phyloP scores from a whole-genome alignment of 371 early-diverging fungal genomes.

The Mucor sp. region DNA sequence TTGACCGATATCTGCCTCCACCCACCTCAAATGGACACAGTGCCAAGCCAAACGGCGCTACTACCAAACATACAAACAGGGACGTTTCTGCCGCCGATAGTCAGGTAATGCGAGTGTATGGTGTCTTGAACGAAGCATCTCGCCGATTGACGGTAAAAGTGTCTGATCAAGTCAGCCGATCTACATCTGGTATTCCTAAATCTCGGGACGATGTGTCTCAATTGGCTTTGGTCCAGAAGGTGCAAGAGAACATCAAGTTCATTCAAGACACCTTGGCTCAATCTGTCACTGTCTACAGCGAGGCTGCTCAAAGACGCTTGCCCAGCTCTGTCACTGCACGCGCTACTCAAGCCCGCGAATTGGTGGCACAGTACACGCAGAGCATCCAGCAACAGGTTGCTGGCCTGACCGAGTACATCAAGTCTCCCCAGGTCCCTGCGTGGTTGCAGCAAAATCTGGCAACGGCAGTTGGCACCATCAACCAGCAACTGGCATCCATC shows the following conservation, averaged over 20 bases:
- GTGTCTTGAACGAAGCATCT: constrained; percentile 33
- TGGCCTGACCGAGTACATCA: constrained; percentile 39
- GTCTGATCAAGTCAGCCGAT: constrained; percentile 19
- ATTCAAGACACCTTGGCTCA: constrained; percentile 34
- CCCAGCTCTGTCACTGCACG: constrained; percentile 30
- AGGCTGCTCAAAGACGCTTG: constrained; percentile 32
- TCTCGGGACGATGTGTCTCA: constrained; percentile 33
- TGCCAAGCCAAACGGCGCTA: not conserved
- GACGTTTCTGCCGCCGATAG: constrained; percentile 28
- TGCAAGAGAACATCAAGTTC: constrained; percentile 23
- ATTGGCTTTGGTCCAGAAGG: constrained; percentile 24
- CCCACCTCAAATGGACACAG: not conserved
- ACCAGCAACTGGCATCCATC: constrained; percentile 47
- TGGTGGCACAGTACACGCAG: constrained; percentile 12
- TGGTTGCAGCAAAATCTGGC: constrained; percentile 49
- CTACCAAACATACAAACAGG: constrained; percentile 18
- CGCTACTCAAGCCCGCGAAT: constrained; percentile 25
- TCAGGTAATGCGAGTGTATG: constrained; percentile 40
- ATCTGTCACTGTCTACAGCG: constrained; percentile 29
- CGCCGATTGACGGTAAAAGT: constrained; percentile 35
- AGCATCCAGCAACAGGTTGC: constrained; percentile 28
- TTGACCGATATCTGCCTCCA: constrained; percentile 54
- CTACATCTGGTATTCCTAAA: constrained; percentile 27
- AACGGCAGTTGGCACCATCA: constrained; percentile 41
- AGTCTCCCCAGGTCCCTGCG: constrained; percentile 48